Base-by-base conservation (phyloP, 805 yeast species). In the Yarrowia osloensis region DNA sequence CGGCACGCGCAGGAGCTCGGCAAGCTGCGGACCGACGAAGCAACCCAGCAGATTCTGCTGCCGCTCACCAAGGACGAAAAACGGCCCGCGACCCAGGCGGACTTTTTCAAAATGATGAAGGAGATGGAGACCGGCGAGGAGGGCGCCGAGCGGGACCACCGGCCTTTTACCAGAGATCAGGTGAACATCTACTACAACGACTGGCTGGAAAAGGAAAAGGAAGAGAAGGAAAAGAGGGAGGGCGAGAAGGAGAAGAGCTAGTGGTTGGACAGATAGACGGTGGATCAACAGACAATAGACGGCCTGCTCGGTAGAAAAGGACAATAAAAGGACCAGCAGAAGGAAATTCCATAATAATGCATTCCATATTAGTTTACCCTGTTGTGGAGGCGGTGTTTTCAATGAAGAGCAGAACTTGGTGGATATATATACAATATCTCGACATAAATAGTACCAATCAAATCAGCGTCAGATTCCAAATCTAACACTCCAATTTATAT, bases 11-110 rank as follows among this genome's bases (percentile, higher is more conserved):
- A 57, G 28, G 63, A 57, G 9, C 47, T 57, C 15, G 49, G 63
- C 37, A 57, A 40, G 11, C 8, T 57, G 37, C 49, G 63, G 6
- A 57, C 63, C 31, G 63, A 57, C 19, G 63, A 57, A 13, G 44
- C 35, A 17, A 57, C 63, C 28, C 63, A 57, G 49, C 63, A 57
- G 37, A 57, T 57, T 13, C 49, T 57, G 19, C 63, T 57, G 63
- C 63, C 63, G 3, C 31, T 57, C 37, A 57, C 63, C 37, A 57
- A 39, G 28, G 63, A 57, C 63, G 44, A 57, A 13, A 57, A 57
- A 29, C 47, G 63, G 4, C 63, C 63, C 1, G 63, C 63, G 0
- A 57, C 47, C 28, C 63, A 57, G 49, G 49, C 63, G 6, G 63
- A 57, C 13, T 57, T 57, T 22, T 57, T 57, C 49, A 39, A 57